Percentiles rank a stretch among this genome's conserved stretches.
Conservation (phyloP, 768 basidiomycete species). For the Chalciporus chontae region DNA sequence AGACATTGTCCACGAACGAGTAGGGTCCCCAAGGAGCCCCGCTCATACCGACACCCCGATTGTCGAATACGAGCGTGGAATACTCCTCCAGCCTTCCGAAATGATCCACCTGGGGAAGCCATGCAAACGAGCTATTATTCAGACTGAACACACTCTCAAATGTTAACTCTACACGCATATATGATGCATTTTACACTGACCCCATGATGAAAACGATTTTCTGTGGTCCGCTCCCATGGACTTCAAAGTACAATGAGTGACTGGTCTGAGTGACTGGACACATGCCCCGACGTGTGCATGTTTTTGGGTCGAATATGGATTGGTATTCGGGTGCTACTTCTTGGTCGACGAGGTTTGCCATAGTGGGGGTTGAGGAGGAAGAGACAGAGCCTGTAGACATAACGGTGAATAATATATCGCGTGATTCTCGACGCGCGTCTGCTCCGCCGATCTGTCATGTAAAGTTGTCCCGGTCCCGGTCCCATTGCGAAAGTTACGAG, state of each 20-base stretch:
- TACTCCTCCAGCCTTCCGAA: slow-evolving; percentile 56
- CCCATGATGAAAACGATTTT: slow-evolving; percentile 82
- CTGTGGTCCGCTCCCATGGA: slow-evolving; percentile 63
- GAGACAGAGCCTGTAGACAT: neutral
- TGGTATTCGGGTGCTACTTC: slow-evolving; percentile 19
- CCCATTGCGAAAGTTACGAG: too few species aligned
- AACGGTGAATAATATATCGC: too few species aligned
- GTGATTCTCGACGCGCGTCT: too few species aligned
- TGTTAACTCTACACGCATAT: neutral
- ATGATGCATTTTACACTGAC: slow-evolving; percentile 19
- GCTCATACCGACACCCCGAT: slow-evolving; percentile 79
- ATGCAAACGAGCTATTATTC: slow-evolving; percentile 60
- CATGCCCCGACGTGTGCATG: slow-evolving; percentile 67
- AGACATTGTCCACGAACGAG: slow-evolving; percentile 44
- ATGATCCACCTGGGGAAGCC: slow-evolving; percentile 61
- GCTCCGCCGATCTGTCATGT: too few species aligned
- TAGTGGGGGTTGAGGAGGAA: neutral
- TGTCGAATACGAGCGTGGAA: slow-evolving; percentile 74
- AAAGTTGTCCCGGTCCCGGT: too few species aligned
- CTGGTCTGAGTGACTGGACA: slow-evolving; percentile 63
- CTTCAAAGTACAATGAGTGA: slow-evolving; percentile 71
- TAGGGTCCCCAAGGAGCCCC: slow-evolving; percentile 71
- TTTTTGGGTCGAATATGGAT: slow-evolving; percentile 56
- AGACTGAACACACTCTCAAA: slow-evolving; percentile 37
- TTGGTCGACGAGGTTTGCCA: slow-evolving; percentile 10